These are phyloP conservation scores for Penicillium oxalicum DNA, from an alignment of 2,329 filamentous ascomycete genomes.

Conservation along the genomic window DNA sequence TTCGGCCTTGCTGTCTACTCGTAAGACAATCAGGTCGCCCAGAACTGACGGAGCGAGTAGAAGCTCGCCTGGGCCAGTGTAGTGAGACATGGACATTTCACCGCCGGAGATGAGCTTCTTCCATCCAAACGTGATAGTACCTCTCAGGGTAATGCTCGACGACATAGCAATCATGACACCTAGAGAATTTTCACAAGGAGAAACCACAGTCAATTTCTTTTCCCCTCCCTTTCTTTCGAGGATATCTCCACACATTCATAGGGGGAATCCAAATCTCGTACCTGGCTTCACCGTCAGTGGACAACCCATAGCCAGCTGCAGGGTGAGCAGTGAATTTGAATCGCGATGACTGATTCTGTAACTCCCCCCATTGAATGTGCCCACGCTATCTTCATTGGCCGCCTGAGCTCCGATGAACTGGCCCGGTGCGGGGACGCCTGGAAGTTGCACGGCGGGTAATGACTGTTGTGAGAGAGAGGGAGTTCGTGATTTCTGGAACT, in stretches of 20 bases:
- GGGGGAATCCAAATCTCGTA: conserved; percentile 28
- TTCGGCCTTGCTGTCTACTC: conserved; percentile 57
- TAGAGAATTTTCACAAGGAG: conserved; percentile 25
- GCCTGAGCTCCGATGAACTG: conserved; percentile 57
- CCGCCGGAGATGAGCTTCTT: conserved; percentile 86
- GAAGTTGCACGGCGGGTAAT: neutral
- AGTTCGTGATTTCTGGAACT: neutral
- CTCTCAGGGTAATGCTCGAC: conserved; percentile 75
- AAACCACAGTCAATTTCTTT: too few species aligned
- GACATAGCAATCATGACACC: conserved; percentile 95
- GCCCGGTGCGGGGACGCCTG: conserved; percentile 40
- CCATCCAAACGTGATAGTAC: conserved; percentile 74
- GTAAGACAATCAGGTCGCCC: conserved; percentile 78
- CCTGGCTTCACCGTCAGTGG: conserved; percentile 75
- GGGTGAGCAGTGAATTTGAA: conserved; percentile 79
- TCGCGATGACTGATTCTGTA: conserved; percentile 91
- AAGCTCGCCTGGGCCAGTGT: conserved; percentile 84
- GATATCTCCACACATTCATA: too few species aligned
- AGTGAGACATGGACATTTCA: conserved; percentile 72
- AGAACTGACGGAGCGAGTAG: conserved; percentile 73
- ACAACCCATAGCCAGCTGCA: conserved; percentile 85
- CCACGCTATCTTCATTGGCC: conserved; percentile 66
- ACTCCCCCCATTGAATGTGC: conserved; percentile 94
- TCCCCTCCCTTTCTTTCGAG: too few species aligned
- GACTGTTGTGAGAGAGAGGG: neutral